Evolutionary conservation across 495 filamentous ascomycete genomes (phyloP).

Genomic region (Parmelia sp.): DNA sequence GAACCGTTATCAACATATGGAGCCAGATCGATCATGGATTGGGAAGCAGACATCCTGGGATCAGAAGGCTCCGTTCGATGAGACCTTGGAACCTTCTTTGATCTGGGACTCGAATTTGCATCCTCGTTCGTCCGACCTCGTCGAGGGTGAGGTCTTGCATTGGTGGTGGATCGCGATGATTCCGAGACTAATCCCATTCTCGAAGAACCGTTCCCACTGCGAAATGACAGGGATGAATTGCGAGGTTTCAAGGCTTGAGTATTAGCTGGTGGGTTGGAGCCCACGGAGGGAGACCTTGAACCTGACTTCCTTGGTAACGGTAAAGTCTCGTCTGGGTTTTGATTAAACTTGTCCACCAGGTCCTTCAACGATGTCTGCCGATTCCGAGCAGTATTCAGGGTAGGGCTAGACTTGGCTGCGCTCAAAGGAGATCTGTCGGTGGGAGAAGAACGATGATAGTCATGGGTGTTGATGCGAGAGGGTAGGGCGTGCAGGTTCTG

Average conservation of each 20-base stretch:
- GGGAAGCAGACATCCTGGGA: constrained; percentile 24
- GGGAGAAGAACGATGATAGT: constrained; percentile 34
- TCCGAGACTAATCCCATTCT: neutral
- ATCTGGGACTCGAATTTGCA: constrained; percentile 15
- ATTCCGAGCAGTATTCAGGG: constrained; percentile 29
- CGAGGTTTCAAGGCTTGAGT: constrained; percentile 23
- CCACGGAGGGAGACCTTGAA: constrained; percentile 29
- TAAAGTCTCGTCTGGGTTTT: constrained; percentile 47
- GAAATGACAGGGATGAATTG: constrained; percentile 28
- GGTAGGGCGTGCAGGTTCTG: constrained; percentile 20
- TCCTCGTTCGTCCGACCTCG: constrained; percentile 20
- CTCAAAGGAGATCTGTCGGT: constrained; percentile 25
- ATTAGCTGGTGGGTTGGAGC: constrained; percentile 16
- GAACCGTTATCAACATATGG: constrained; percentile 16
- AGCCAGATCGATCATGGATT: constrained; percentile 29
- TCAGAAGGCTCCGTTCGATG: constrained; percentile 11
- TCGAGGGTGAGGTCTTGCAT: constrained; percentile 18
- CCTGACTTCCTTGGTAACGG: constrained; percentile 39
- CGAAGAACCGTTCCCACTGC: neutral
- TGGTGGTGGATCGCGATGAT: neutral
- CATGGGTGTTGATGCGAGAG: constrained; percentile 28
- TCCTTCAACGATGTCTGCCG: constrained; percentile 54
- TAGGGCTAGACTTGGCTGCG: constrained; percentile 25
- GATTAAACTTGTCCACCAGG: constrained; percentile 57
- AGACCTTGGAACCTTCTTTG: constrained; percentile 15